phyloP scores from a whole-genome alignment of 768 basidiomycete species.

The Leccinum pellstonianum region DNA sequence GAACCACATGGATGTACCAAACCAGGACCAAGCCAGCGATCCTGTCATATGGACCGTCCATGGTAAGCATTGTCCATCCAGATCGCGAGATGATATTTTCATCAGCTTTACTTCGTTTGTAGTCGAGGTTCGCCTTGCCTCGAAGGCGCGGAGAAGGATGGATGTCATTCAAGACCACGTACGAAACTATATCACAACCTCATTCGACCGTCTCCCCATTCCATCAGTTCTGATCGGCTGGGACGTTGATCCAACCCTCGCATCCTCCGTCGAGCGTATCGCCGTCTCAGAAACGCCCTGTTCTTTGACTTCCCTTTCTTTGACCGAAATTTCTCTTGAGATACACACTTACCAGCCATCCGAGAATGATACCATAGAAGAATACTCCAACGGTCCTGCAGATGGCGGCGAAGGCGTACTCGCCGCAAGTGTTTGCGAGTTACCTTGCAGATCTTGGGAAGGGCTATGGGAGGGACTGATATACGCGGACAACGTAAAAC shows the following conservation, averaged over 20 bases:
- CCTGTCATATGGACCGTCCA: slow-evolving; percentile 61
- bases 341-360: slow-evolving; percentile 89
- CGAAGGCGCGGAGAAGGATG: slow-evolving; percentile 67
- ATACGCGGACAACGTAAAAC: slow-evolving; percentile 81
- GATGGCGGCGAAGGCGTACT: slow-evolving; percentile 69
- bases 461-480: slow-evolving; percentile 93
- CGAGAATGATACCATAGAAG: slow-evolving; percentile 65
- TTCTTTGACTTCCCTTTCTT: slow-evolving; percentile 50
- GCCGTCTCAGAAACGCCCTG: slow-evolving; percentile 68
- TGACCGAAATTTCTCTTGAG: slow-evolving; percentile 63
- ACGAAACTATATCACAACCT: slow-evolving; percentile 49
- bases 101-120: neutral
- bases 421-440: slow-evolving; percentile 86
- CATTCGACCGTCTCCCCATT: slow-evolving; percentile 65
- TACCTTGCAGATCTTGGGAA: slow-evolving; percentile 82
- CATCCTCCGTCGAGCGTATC: slow-evolving; percentile 74
- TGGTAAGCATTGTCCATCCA: slow-evolving; percentile 38
- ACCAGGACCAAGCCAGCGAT: slow-evolving; percentile 5
- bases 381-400: slow-evolving; percentile 60
- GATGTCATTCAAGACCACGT: slow-evolving; percentile 72
- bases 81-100: neutral
- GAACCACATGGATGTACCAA: slow-evolving; percentile 16
- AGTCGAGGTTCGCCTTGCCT: slow-evolving; percentile 84
- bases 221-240: slow-evolving; percentile 76
- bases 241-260: slow-evolving; percentile 71